These are phyloP conservation scores for Dioszegia hungarica DNA, from an alignment of 768 basidiomycete genomes.

Conservation along the genomic window DNA sequence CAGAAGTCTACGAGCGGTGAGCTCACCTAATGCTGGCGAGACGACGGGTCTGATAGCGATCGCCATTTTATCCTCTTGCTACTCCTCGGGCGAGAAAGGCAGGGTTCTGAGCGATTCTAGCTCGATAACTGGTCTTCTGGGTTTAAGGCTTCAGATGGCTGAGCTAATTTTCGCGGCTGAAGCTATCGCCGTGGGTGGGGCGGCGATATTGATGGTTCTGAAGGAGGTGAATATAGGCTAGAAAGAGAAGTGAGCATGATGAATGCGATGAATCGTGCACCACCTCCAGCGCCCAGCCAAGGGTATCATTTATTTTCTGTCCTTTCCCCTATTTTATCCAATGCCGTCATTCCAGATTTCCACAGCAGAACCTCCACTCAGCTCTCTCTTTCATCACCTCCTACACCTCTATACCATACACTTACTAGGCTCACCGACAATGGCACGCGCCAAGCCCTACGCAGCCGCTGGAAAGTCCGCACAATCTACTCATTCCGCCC, in stretches of 20 bases:
- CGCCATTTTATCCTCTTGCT: slow-evolving; percentile 3
- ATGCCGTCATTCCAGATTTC: background rate
- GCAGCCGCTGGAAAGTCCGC: background rate
- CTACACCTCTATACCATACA: background rate
- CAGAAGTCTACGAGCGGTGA: background rate
- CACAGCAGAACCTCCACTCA: background rate
- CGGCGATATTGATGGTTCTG: too few species aligned
- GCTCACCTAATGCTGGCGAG: slow-evolving; percentile 44
- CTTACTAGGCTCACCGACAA: background rate
- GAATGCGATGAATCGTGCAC: background rate
- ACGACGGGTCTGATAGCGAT: slow-evolving; percentile 40
- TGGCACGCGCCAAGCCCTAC: background rate
- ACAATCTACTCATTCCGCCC: background rate
- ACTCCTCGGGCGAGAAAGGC: too few species aligned
- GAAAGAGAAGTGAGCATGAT: too few species aligned
- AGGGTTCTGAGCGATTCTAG: background rate
- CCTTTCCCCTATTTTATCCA: background rate
- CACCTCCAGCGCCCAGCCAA: background rate
- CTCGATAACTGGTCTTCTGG: background rate
- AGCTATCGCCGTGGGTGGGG: too few species aligned
- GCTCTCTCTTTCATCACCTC: background rate
- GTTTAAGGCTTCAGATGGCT: too few species aligned
- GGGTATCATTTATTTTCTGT: background rate
- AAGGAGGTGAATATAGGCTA: too few species aligned
- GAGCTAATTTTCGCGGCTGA: too few species aligned